Evolutionary conservation across 2,329 filamentous ascomycete species (phyloP), one percentile per base, ranked within the genome.

Genomic region (Cadophora luteo-olivacea): DNA sequence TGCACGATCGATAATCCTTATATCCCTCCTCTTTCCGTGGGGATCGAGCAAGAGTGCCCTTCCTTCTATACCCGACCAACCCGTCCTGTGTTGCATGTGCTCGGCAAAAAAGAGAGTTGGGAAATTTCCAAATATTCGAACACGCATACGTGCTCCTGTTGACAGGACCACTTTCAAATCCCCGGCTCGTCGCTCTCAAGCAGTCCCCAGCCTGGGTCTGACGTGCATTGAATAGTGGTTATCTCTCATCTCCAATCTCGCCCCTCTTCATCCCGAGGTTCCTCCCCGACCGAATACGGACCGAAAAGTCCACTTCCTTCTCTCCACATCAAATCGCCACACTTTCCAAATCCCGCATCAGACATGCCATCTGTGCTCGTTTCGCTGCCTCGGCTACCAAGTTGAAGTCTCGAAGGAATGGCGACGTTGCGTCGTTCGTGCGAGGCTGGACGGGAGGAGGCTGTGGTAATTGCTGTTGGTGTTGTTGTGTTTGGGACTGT

Each of bases 381-480:
- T 97, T 97, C 54, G 94, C 95, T 1, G 95, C 95, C 83, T 98
- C 95, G 45, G 94, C 94, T 52, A 97, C 87, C 36, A 97, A 87
- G 68, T 87, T 95, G 77, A 95, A 92, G 80, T 97, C 91, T 75
- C 90, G 89, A 69, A 97, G 85, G 77, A 94, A 94, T 4, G 84
- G 84, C 11, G 84, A 83, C 5, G 82, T 83, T 75, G 87, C 89
- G 68, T 85, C 82, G 25, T 81, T 80, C 16, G 86, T 85, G 32
- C 58, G 57, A 61, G 69, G 69, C 9, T 65, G 69, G 48, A 63
- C 68, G 55, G 68, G 60, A 57, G 73, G 70, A 55, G 61, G 60
- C 57, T 71, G 72, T 62, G 66, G 66, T 38, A 64, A 48, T 38
- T 70, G 69, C 58, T 63, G 51, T 32, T 69, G 67, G 12, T 45